Base-by-base conservation (phyloP, 2,329 filamentous ascomycete species). In the Teratosphaeria epicoccoides region DNA sequence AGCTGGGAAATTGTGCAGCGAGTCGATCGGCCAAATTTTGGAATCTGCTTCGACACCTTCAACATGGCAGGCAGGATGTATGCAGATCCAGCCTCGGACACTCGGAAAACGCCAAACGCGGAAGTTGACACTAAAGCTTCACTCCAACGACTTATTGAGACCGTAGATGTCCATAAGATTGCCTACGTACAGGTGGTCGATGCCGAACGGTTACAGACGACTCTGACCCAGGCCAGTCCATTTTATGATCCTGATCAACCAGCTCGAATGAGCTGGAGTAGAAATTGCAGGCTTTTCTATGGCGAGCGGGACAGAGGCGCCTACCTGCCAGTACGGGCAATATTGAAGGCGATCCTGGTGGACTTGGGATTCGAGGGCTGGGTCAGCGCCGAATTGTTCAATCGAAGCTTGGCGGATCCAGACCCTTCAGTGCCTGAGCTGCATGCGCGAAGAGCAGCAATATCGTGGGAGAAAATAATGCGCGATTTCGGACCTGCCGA, bases 171-270 rank as follows among this genome's bases (percentile, higher is more conserved):
- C 1, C 66, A 70, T 43, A 87, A 85, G 64, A 74, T 91, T 0
- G 87, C 88, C 60, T 87, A 86, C 60, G 73, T 91, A 1, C 87
- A 91, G 63, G 76, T 90, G 6, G 85, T 86, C 4, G 86, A 91
- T 61, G 87, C 81, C 1, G 84, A 88, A 64, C 73, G 76, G 3
- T 72, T 89, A 3, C 61, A 66, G 0, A 60, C 70, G 10, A 85
- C 85, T 0, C 66, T 90, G 7, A 59, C 75, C 2, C 63, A 73
- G 20, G 75, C 73, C 1, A 83, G 87, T 63, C 64, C 71, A 5
- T 84, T 79, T 60, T 77, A 84, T 68, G 70, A 78, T 7, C 65
- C 74, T 0, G 74, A 72, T 4, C 83, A 85, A 66, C 77, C 76
- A 14, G 63, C 78, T 2, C 71, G 83, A 3, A 90, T 91, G 87